Evolutionary conservation across 306 rosid genomes (phyloP), one percentile per base, ranked within the genome.

Genomic region (Adenanthera pavonina): DNA sequence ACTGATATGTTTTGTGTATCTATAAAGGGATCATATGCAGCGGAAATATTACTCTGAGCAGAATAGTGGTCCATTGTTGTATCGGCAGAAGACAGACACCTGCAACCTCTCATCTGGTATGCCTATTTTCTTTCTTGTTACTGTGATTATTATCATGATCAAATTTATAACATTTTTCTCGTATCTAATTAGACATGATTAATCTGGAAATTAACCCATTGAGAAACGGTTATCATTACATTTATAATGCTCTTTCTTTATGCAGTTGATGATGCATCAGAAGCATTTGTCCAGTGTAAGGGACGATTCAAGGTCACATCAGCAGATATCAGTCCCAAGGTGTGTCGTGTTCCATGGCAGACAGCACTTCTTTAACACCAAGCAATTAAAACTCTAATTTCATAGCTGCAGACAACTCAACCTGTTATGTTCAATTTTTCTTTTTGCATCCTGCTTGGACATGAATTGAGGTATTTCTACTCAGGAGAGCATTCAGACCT

Each of bases 261-360:
- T 77, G 79, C 85, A 93, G 98, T 84, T 72, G 99, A 95, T 51
- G 97, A 95, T 92, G 44, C 91, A 67, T 90, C 98, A 30, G 99
- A 93, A 77, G 91, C 98, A 41, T 78, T 93, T 81, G 90, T 93
- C 77, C 96, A 90, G 69, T 87, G 86, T 44, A 93, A 85, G 88
- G 98, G 99, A 71, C 96, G 99, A 76, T 95, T 95, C 89, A 89
- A 95, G 87, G 97, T 95, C 77, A 95, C 91, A 78, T 84, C 91
- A 2, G 95, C 95, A 15, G 99, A 95, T 49, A 84, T 78, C 78
- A 91, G 92, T 86, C 94, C 97, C 40, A 90, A 90, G 96, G 99
- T 95, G 74, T 0, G 49, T 66, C 49, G 77, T 72, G 75, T 70
- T 72, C 10, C 59, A 81, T 33, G 69, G 46, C 9, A 51, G 57